Conservation (phyloP, 2,329 filamentous ascomycete genomes). For the Microdochium nivale region DNA sequence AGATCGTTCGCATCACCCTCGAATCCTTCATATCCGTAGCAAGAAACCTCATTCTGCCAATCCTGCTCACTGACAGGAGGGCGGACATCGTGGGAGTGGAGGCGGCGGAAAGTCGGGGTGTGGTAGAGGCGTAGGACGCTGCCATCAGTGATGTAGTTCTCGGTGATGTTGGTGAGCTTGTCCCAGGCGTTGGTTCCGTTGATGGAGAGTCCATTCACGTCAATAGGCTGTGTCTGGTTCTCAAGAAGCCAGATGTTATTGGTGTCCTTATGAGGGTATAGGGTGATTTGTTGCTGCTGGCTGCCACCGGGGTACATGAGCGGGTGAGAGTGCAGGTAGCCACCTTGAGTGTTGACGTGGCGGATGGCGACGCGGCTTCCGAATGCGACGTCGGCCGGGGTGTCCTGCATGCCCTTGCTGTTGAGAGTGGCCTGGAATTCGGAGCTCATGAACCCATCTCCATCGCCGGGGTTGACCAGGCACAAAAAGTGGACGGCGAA, state of each 20-base stretch:
- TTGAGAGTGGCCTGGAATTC: constrained; percentile 98
- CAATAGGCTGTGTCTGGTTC: constrained; percentile 89
- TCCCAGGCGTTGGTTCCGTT: constrained; percentile 83
- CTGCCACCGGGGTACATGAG: constrained; percentile 97
- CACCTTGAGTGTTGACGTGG: constrained; percentile 95
- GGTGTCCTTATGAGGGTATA: constrained; percentile 98
- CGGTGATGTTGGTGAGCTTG: constrained; percentile 49
- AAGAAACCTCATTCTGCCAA: constrained; percentile 94
- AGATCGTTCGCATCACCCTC: constrained; percentile 93
- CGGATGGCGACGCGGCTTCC: constrained; percentile 81
- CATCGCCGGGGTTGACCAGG: constrained; percentile 89
- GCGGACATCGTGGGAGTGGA: constrained; percentile 94
- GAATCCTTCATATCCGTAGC: constrained; percentile 95
- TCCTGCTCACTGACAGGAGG: constrained; percentile 79
- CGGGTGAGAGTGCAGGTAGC: constrained; percentile 91
- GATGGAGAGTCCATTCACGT: constrained; percentile 64
- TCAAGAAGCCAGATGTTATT: constrained; percentile 94
- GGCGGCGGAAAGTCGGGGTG: constrained; percentile 69
- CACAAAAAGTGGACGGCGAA: constrained; percentile 95
- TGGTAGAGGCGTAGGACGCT: constrained; percentile 79
- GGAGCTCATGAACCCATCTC: constrained; percentile 98
- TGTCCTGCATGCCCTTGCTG: constrained; percentile 92
- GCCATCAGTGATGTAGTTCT: constrained; percentile 65
- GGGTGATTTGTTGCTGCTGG: constrained; percentile 96
- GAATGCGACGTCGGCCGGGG: constrained; percentile 82